Base-by-base conservation (phyloP, 2,329 filamentous ascomycete species). In the Mycosphaerelloides madeirae region DNA sequence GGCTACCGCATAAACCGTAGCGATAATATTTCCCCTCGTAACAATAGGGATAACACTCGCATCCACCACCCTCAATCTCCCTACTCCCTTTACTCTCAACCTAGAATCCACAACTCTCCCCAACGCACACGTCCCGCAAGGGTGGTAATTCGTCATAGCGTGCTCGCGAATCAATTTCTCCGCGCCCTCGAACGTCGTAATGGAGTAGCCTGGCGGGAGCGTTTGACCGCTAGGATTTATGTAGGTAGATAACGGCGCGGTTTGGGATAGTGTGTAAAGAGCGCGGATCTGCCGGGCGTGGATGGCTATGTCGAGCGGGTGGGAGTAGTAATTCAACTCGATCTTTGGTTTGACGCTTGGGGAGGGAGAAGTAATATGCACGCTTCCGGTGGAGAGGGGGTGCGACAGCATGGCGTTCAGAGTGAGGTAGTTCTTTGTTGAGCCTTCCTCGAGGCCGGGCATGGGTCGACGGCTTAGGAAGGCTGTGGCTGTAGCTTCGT, bases 31-130 rank as follows among this genome's bases (percentile, higher is more conserved):
- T 3, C 48, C 50, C 29, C 45, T 42, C 13, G 76, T 75, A 31
- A 74, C 76, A 35, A 68, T 66, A 1, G 77, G 76, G 41, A 77
- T 81, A 11, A 48, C 28, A 28, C 38, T 43, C 22, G 48, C 45
- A 43, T 51, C 45, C 13, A 37, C 1, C 75, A 47, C 40, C 22
- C 46, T 33, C 40, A 42, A 15, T 14, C 39, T 44, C 20, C 15
- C 20, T 15, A 32, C 38, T 2, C 49, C 46, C 4, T 42, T 12
- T 29, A 46, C 46, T 8, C 35, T 31, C 28, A 46, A 15, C 15
- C 43, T 29, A 13, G 16, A 19, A 18, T 43, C 41, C 22, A 49
- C 39, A 1, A 49, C 38, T 14, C 44, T 50, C 9, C 51, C 51
- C 49, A 55, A 53, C 1, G 68, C 59, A 36, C 67, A 71, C 0